Conservation (phyloP, 495 filamentous ascomycete genomes). For the Glutinoglossum americanum region DNA sequence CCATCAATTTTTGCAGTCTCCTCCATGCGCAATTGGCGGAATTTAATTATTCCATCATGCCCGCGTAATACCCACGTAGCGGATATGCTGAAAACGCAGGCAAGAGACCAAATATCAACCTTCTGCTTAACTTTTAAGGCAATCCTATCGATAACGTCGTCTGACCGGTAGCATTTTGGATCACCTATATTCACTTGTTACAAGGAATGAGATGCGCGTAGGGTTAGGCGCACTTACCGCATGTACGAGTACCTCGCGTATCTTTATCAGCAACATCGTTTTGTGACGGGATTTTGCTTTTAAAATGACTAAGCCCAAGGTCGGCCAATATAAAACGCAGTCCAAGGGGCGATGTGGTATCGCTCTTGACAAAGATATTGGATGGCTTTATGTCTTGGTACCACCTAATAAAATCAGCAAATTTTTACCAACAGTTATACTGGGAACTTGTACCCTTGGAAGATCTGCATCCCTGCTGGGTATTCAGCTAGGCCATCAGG, state of each 20-base stretch:
- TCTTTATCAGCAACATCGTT: slow-evolving; percentile 13
- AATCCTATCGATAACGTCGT: slow-evolving; percentile 9
- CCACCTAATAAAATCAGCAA: slow-evolving; percentile 10
- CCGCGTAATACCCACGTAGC: not conserved
- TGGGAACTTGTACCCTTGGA: slow-evolving; percentile 7
- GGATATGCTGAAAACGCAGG: slow-evolving; percentile 24
- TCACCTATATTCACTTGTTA: slow-evolving; percentile 13
- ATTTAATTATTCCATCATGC: slow-evolving; percentile 9
- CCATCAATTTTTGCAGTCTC: slow-evolving; percentile 10
- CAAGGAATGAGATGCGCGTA: slow-evolving; percentile 3
- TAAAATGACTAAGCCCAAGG: slow-evolving; percentile 17
- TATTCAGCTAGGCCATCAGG: slow-evolving; percentile 1
- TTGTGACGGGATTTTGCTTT: slow-evolving; percentile 2
- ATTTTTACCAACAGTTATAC: not conserved
- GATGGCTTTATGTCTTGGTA: too few relatives aligned
- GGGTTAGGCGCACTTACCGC: slow-evolving; percentile 12
- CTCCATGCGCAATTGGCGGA: slow-evolving; percentile 13
- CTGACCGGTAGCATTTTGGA: slow-evolving; percentile 16
- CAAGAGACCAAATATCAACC: slow-evolving; percentile 26
- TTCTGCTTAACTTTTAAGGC: slow-evolving; percentile 7
- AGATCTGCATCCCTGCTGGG: too few relatives aligned
- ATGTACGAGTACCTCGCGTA: slow-evolving; percentile 14
- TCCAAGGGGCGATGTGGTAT: slow-evolving; percentile 11
- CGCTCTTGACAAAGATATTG: slow-evolving; percentile 19
- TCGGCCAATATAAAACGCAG: slow-evolving; percentile 21